These are phyloP conservation scores for Fusarium paranaense DNA, from an alignment of 2,329 filamentous ascomycete genomes.

Conservation along the genomic window DNA sequence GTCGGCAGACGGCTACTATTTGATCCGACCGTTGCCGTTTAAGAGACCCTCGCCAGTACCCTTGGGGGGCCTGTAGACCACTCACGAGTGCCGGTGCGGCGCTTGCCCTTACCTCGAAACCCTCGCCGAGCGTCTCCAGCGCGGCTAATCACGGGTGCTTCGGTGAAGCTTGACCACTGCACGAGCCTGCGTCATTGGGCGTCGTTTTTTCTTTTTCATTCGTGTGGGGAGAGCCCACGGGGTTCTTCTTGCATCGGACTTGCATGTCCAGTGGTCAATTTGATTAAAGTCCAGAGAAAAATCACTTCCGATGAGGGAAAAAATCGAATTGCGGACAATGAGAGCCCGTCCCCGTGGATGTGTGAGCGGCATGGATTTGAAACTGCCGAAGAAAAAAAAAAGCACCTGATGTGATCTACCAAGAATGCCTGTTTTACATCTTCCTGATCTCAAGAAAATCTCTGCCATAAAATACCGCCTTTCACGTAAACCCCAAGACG, in stretches of 20 bases:
- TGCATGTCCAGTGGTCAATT: conserved; percentile 24
- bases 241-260: conserved; percentile 30
- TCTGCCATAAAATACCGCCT: neutral
- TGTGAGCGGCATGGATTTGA: conserved; percentile 1
- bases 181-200: conserved; percentile 38
- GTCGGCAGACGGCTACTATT: conserved; percentile 32
- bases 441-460: neutral
- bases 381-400: neutral
- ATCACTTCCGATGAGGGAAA: conserved; percentile 8
- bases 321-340: conserved; percentile 34
- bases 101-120: conserved; percentile 10
- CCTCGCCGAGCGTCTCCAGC: conserved; percentile 10
- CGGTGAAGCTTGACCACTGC: conserved; percentile 35
- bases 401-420: neutral
- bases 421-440: neutral
- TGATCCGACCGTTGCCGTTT: conserved; percentile 39
- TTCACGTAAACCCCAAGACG: neutral
- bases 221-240: neutral
- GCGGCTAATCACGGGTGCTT: conserved; percentile 45
- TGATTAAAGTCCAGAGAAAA: neutral
- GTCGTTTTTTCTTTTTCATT: neutral
- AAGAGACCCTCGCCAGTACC: neutral
- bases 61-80: conserved; percentile 6
- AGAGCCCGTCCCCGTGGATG: conserved; percentile 11
- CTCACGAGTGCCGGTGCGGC: conserved; percentile 18